phyloP scores from a whole-genome alignment of 345 rosid genomes.

The Diplotaxis tenuifolia region DNA sequence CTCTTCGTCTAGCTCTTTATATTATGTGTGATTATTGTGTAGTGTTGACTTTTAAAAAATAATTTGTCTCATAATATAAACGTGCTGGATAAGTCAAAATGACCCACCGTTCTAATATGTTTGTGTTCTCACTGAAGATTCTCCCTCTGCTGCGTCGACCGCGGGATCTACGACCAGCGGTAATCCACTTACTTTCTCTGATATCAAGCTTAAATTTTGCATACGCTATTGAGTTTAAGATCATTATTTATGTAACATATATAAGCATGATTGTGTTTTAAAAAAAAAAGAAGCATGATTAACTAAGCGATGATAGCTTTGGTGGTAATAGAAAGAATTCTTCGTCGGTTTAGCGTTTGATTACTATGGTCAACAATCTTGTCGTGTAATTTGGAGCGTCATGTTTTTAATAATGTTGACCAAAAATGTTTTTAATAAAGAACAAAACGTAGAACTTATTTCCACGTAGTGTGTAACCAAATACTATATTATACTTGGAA shows the following conservation, averaged over 20 bases:
- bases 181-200: neutral
- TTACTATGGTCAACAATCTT: neutral
- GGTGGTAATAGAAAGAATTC: too few relatives aligned
- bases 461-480: neutral
- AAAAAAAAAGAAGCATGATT: too few relatives aligned
- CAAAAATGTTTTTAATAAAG: neutral
- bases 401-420: neutral
- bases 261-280: neutral
- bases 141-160: neutral
- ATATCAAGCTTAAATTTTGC: neutral
- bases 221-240: neutral
- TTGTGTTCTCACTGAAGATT: slow-evolving; percentile 14
- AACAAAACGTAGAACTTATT: neutral
- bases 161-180: slow-evolving; percentile 13
- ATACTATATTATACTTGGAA: neutral
- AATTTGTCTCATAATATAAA: neutral
- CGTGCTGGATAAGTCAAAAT: neutral
- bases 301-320: too few relatives aligned
- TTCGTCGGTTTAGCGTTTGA: too few relatives aligned
- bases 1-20: neutral
- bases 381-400: neutral
- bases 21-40: neutral
- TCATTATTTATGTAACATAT: neutral
- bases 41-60: neutral
- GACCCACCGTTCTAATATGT: neutral